Evolutionary conservation across 164 flowering plant species (phyloP), one percentile per base, ranked within the genome.

Genomic region (Houttuynia cordata): DNA sequence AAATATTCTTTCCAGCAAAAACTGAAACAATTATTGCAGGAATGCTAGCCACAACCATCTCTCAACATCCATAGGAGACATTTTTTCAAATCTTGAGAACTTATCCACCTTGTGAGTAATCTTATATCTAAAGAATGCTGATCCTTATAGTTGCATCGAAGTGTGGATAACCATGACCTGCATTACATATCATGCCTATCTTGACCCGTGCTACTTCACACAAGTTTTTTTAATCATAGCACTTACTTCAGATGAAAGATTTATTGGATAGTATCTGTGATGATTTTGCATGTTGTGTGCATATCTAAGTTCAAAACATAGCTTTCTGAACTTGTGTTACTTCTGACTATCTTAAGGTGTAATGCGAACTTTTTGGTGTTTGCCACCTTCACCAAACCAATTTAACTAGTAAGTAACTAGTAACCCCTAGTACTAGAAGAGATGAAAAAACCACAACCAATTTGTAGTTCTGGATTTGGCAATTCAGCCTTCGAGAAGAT

Each of bases 1-100:
- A 45, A 45, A 45, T 14, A 45, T 45, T 45, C 17, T 14, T 45
- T 2, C 1, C 2, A 12, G 49, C 59, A 45, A 3, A 22, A 57
- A 25, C 50, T 18, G 40, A 50, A n/a, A 52, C n/a, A 15, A 45
- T 70, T 41, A 53, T 73, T 75, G 54, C 64, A 91, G 98, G 90
- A 92, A 92, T 63, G 56, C 82, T 14, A 89, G 95, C 73, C 78
- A 60, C 41, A 92, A 92, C 64, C 70, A 75, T 0, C 77, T 92
- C 53, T 72, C 86, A 20, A 81, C 71, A 69, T 54, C 82, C 1
- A 68, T 83, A 65, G 88, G 82, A 53, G 96, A 92, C 70, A 54
- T 85, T 60, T 89, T 88, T 62, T 55, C 73, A 39, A 79, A 80
- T 66, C 82, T 78, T 63, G 60, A 70, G 52, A 72, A 45, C 53